Percentiles rank a stretch among this genome's conserved stretches.
These are phyloP conservation scores for Paracoccidioides brasiliensis DNA, from an alignment of 2,329 filamentous ascomycete species.

Conservation along the genomic window DNA sequence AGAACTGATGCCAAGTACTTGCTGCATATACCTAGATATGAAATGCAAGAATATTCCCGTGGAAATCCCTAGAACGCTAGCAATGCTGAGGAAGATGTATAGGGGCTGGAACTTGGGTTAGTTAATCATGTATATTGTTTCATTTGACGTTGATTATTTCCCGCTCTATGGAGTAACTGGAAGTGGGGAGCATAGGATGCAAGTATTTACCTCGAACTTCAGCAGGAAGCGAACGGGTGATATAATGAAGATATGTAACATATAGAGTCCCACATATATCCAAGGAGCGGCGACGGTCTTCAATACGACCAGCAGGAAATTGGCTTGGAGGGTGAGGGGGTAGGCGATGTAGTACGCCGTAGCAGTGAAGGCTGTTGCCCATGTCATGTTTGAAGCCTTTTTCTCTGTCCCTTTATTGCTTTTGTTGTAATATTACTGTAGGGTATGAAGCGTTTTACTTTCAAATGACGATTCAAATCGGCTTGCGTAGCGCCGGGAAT, in stretches of 20 bases:
- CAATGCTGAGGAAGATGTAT: slow-evolving; percentile 49
- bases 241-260: slow-evolving; percentile 31
- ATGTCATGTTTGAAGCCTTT: slow-evolving; percentile 5
- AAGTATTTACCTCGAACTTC: slow-evolving; percentile 41
- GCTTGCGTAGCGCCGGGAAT: no score
- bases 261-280: slow-evolving; percentile 33
- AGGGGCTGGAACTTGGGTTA: slow-evolving; percentile 23
- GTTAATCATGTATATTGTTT: neutral
- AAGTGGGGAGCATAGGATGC: neutral
- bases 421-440: neutral
- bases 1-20: neutral
- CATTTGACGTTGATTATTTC: no score
- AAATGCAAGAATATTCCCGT: slow-evolving; percentile 49
- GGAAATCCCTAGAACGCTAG: slow-evolving; percentile 52
- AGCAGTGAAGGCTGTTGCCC: slow-evolving; percentile 15
- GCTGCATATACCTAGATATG: slow-evolving; percentile 32
- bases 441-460: neutral
- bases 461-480: no score
- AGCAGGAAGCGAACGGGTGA: slow-evolving; percentile 37
- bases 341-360: slow-evolving; percentile 26
- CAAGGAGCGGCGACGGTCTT: slow-evolving; percentile 35
- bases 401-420: neutral
- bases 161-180: neutral
- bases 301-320: slow-evolving; percentile 26
- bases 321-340: slow-evolving; percentile 28